Base-by-base conservation (phyloP, 768 basidiomycete genomes). In the Suillus decipiens region DNA sequence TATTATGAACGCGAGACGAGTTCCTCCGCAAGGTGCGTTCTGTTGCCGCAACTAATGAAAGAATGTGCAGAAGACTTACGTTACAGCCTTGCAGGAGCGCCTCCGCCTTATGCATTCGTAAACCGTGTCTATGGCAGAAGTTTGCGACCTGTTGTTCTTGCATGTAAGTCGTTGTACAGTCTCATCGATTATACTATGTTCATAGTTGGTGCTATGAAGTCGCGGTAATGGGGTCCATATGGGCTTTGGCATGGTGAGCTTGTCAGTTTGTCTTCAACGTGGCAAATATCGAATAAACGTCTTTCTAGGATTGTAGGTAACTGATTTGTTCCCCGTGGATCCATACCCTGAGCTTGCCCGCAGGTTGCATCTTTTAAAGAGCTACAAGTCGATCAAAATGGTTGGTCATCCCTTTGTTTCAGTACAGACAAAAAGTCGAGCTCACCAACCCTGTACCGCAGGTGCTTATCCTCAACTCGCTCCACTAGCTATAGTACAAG, bases 331-430 rank as follows among this genome's bases (percentile, higher is more conserved):
- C 19, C 33, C 15, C 12, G 7, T 54, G 17, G 19, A 17, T 42
- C 31, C 48, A 9, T 24, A 22, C n/a, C 31, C 19, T 17, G n/a
- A 64, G 17, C 19, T 55, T 50, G 2, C 59, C 48, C 54, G 33
- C 59, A 90, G 89, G 82, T 91, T 66, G 79, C 82, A n/a, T 83
- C 82, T 66, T 90, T 89, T 73, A 80, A 82, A 66, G 82, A 81
- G 64, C 82, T 84, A 58, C 71, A 73, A 5, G 71, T 82, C 22
- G 86, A 83, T 58, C 71, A 80, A 36, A 66, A 68, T 8, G 76
- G 89, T 90, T 70, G 39, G 86, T 80, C 8, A 34, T 54, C 7
- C 2, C 14, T 24, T 24, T 24, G 48, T 14, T 28, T 37, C 12
- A 15, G 8, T 45, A 3, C 43, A 7, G 3, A 19, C 59, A 24